These are phyloP conservation scores for Xerocomellus intermedius DNA, from an alignment of 768 basidiomycete genomes.

Conservation along the genomic window DNA sequence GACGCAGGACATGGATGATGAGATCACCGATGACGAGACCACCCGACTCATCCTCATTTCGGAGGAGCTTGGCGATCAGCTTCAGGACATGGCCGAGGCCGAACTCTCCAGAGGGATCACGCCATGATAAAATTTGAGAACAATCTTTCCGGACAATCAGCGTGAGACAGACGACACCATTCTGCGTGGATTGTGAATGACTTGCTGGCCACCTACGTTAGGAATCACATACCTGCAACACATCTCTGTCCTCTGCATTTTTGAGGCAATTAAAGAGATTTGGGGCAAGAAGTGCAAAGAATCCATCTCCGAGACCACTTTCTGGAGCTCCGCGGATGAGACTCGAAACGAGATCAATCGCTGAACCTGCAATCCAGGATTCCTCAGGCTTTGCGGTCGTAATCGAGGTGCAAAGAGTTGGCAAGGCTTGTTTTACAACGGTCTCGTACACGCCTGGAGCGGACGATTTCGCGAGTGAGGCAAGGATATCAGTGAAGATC, in stretches of 20 bases:
- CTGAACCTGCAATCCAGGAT: slow-evolving; percentile 74
- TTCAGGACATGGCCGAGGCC: slow-evolving; percentile 76
- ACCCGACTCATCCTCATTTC: slow-evolving; percentile 83
- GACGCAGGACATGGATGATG: slow-evolving; percentile 87
- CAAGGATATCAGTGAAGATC: slow-evolving; percentile 78
- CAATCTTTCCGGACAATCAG: slow-evolving; percentile 85
- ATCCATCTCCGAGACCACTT: slow-evolving; percentile 71
- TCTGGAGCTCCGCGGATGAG: slow-evolving; percentile 65
- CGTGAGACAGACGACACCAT: slow-evolving; percentile 80
- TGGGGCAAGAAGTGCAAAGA: slow-evolving; percentile 75
- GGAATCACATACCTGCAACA: slow-evolving; percentile 56
- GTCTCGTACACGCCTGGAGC: slow-evolving; percentile 63
- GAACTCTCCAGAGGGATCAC: slow-evolving; percentile 58
- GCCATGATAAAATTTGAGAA: slow-evolving; percentile 77
- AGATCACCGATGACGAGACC: slow-evolving; percentile 93
- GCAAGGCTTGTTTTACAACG: slow-evolving; percentile 72
- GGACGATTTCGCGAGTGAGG: slow-evolving; percentile 62
- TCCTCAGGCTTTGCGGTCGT: slow-evolving; percentile 55
- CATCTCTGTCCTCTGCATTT: slow-evolving; percentile 81
- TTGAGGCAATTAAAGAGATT: slow-evolving; percentile 68
- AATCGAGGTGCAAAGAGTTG: slow-evolving; percentile 67
- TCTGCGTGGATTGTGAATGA: slow-evolving; percentile 43
- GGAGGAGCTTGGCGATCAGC: slow-evolving; percentile 75
- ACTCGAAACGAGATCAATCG: slow-evolving; percentile 77
- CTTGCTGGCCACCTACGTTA: not conserved